Base-by-base conservation (phyloP, 441 rosid genomes). In the Heliophila coronopifolia region DNA sequence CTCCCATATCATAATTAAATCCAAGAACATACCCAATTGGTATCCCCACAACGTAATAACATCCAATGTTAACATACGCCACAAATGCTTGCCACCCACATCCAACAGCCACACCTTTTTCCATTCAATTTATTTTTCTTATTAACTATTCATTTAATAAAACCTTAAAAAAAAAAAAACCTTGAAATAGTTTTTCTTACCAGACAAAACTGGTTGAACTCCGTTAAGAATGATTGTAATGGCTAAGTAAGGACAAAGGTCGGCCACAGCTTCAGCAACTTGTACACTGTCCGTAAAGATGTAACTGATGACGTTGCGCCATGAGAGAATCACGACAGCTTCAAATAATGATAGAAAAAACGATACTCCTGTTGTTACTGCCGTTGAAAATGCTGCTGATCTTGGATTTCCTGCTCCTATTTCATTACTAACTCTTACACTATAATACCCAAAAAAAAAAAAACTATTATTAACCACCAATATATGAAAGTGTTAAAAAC, bases 51-150 rank as follows among this genome's bases (percentile, higher is more conserved):
- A 78, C 1, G 73, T 78, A 81, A 42, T 78, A 81, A 20, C 85
- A 81, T 9, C 79, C 84, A 16, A 78, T 78, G 30, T 81, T 78
- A 4, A 81, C 82, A 6, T 76, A 81, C 2, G 89, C 85, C 9
- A 81, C 89, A 55, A 77, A 74, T 15, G 83, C 83, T 69, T 81
- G 83, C 83, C 89, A 81, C 12, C 89, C 83, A 48, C 83, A 79
- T 2, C 89, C 89, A 9, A 78, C 85, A 14, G 83, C 85, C 28
- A 79, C 86, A 15, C 86, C 86, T 74, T 17, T 22, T 33, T 9
- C 11, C 7, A 25, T 28, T 1, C 9, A 37, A 16, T n/a, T 28
- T 10, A 13, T 9, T 14, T 18, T 37, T 11, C 9, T 16, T 13
- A 6, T 3, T 23, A 54, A 27, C 33, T 25, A 46, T 28, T 40